phyloP scores from a whole-genome alignment of 768 basidiomycete species.

The Trametes cubensis region DNA sequence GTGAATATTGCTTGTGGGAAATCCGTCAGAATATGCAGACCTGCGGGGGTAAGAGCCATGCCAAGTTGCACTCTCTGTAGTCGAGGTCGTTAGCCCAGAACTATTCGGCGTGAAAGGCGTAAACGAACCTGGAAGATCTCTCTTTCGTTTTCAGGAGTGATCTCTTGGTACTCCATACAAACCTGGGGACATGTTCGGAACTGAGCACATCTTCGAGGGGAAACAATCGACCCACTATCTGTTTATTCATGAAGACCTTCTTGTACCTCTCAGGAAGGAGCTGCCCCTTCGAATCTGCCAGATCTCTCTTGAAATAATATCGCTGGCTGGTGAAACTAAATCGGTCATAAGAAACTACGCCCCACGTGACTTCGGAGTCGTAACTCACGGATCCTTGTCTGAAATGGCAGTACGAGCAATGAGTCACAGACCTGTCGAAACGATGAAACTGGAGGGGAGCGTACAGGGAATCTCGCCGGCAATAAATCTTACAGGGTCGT shows the following conservation, averaged over 20 bases:
- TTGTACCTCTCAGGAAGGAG: constrained; percentile 58
- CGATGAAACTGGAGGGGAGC: constrained; percentile 22
- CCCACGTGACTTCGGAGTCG: not conserved
- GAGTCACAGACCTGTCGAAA: not conserved
- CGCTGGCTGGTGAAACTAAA: constrained; percentile 49
- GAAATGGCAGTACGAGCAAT: not conserved
- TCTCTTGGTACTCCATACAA: constrained; percentile 69
- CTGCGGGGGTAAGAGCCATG: constrained; percentile 74
- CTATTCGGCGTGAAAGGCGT: not conserved
- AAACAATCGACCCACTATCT: constrained; percentile 43
- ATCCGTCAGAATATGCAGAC: constrained; percentile 33
- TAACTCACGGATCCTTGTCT: constrained; percentile 53
- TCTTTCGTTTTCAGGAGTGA: constrained; percentile 57
- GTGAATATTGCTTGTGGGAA: not conserved
- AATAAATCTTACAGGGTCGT: constrained; percentile 53
- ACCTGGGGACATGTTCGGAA: constrained; percentile 36
- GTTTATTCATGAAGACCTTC: constrained; percentile 69
- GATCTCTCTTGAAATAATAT: constrained; percentile 50
- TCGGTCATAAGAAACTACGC: not conserved
- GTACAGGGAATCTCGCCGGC: constrained; percentile 68
- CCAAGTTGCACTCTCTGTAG: constrained; percentile 74
- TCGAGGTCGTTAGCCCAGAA: not conserved
- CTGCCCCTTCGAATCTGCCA: constrained; percentile 26
- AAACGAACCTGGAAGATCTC: constrained; percentile 72
- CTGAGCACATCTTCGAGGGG: not conserved